A percentile compares a stretch with the other conserved stretches of the same genome.
These are phyloP conservation scores for Eruca vesicaria DNA, from an alignment of 441 rosid species.

Conservation along the genomic window DNA sequence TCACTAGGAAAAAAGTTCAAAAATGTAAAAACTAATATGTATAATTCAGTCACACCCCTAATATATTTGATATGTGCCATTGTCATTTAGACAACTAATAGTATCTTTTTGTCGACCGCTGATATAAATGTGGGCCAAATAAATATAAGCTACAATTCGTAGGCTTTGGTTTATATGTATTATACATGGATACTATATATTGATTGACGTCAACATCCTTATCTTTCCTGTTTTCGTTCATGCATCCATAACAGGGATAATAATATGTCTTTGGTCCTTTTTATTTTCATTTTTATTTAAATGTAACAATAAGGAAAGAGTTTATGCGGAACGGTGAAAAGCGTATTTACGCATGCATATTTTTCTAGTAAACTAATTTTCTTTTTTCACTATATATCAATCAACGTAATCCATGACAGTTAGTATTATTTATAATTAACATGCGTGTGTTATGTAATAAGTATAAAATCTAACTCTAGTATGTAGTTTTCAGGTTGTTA, in stretches of 20 bases:
- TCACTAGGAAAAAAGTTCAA: too few relatives aligned
- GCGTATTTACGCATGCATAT: background rate
- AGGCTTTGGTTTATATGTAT: background rate
- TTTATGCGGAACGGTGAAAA: background rate
- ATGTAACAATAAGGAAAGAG: background rate
- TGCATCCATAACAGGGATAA: constrained; percentile 10
- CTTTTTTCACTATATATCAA: background rate
- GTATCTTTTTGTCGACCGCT: background rate
- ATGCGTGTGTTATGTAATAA: background rate
- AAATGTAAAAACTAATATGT: too few relatives aligned
- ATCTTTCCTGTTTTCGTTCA: constrained; percentile 18
- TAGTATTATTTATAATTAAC: background rate
- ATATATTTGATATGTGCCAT: background rate
- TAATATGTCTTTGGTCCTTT: constrained; percentile 5
- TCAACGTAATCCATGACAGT: background rate
- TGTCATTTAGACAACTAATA: background rate
- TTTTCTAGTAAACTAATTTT: background rate
- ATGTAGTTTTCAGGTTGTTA: background rate
- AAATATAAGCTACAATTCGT: background rate
- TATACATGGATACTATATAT: background rate
- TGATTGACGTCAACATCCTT: constrained; percentile 21
- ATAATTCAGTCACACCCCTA: background rate
- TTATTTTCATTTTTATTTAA: background rate
- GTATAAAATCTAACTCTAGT: background rate
- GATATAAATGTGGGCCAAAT: constrained; percentile 1